Percentiles rank a stretch among this genome's conserved stretches.
Evolutionary conservation across 2,329 filamentous ascomycete genomes (phyloP).

Genomic region (Aspergillus sp.): DNA sequence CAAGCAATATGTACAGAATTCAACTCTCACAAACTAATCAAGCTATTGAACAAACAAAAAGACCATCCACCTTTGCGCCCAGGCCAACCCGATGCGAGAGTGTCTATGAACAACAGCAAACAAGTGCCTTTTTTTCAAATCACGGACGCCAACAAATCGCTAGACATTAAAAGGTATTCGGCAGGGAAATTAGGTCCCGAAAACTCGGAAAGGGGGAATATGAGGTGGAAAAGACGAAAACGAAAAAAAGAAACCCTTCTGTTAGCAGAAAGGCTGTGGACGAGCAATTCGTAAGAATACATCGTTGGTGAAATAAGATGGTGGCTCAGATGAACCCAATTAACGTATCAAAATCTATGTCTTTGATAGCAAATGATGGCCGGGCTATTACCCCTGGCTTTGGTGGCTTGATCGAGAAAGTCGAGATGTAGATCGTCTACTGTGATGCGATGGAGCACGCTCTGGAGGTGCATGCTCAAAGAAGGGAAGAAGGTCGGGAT

Average conservation of each 20-base stretch:
- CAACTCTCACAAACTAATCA: neutral
- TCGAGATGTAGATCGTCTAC: conserved; percentile 36
- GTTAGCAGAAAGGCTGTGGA: neutral
- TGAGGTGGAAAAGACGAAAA: neutral
- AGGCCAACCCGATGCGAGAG: neutral
- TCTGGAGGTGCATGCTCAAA: conserved; percentile 43
- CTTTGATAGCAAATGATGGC: neutral
- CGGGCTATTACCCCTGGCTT: conserved; percentile 19
- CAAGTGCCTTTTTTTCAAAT: neutral
- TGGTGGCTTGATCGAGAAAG: conserved; percentile 35
- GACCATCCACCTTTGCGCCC: neutral
- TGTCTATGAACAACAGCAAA: neutral
- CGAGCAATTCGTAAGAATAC: neutral
- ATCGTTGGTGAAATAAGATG: neutral
- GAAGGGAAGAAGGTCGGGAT: conserved; percentile 44
- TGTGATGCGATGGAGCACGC: conserved; percentile 34
- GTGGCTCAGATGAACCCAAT: neutral
- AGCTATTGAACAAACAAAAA: neutral
- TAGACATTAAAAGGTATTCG: neutral
- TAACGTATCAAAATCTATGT: neutral
- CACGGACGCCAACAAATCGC: neutral
- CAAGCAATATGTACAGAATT: neutral
- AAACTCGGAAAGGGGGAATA: neutral
- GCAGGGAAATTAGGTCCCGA: neutral
- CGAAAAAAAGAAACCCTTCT: neutral